Evolutionary conservation across 345 rosid genomes (phyloP).

Genomic region (Eucalyptus cloeziana): DNA sequence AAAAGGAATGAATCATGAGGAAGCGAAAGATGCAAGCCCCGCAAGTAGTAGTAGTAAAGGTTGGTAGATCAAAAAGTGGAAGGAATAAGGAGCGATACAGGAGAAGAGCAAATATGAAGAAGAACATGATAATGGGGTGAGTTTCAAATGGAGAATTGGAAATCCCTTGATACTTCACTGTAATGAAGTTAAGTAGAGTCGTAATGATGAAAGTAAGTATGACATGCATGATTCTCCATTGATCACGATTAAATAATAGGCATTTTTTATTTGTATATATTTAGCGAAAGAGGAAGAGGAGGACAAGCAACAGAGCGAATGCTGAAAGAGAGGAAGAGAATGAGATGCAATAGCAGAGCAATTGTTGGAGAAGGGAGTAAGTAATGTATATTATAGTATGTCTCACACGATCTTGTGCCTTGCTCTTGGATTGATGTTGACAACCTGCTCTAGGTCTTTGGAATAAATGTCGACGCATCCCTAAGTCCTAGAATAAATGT

Average conservation of each 20-base stretch:
- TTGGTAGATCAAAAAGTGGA: neutral
- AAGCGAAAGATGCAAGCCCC: too few species aligned
- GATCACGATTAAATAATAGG: neutral
- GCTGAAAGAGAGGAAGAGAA: neutral
- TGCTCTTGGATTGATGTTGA: too few species aligned
- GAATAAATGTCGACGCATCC: too few species aligned
- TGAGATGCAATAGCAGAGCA: neutral
- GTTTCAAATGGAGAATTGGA: neutral
- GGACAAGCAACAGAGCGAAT: fast-evolving
- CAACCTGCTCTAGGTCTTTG: too few species aligned
- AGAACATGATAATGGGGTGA: neutral
- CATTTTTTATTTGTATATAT: neutral
- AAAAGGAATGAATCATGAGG: neutral
- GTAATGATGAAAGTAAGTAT: neutral
- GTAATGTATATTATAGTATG: fast-evolving
- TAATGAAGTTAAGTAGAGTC: too few species aligned
- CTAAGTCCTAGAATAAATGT: too few species aligned
- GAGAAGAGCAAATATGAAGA: neutral
- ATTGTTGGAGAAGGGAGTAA: neutral
- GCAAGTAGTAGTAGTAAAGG: neutral
- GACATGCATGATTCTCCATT: neutral
- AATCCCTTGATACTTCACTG: neutral
- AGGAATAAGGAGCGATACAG: neutral
- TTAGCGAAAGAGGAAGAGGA: neutral
- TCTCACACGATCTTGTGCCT: too few species aligned